Conservation (phyloP, 106 monocot genomes). For the Dendrobium nobile region DNA sequence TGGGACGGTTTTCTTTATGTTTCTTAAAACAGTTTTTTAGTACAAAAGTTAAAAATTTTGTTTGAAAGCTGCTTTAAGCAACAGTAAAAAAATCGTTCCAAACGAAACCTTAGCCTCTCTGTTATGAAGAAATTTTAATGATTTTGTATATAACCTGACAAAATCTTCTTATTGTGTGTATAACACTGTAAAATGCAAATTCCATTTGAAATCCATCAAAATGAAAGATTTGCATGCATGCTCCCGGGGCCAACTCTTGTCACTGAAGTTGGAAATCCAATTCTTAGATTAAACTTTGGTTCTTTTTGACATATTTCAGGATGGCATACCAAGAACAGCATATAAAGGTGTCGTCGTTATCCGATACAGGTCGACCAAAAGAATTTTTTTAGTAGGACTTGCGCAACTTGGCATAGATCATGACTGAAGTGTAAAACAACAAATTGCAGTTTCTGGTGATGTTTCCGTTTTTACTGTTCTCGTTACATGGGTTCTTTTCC, state of each 20-base stretch:
- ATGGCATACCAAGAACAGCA: slow-evolving; percentile 90
- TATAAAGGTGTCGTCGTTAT: slow-evolving; percentile 96
- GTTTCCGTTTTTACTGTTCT: no score
- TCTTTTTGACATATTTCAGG: slow-evolving; percentile 30
- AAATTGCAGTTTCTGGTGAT: background rate
- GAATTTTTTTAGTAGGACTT: slow-evolving; percentile 68
- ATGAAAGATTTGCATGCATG: background rate
- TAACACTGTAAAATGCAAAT: background rate
- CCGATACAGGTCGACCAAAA: slow-evolving; percentile 50
- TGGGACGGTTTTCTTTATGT: no score
- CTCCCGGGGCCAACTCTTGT: background rate
- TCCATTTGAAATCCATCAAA: background rate
- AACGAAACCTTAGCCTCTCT: background rate
- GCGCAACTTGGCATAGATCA: slow-evolving; percentile 50
- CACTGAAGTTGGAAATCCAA: background rate
- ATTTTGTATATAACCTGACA: background rate
- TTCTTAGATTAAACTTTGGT: no score
- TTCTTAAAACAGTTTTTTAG: no score
- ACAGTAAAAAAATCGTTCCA: no score
- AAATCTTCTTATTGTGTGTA: background rate
- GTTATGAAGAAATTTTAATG: background rate
- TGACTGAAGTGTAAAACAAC: background rate
- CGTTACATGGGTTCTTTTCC: background rate
- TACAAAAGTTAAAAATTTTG: no score
- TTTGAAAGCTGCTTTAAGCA: no score